Evolutionary conservation across 305 asterid species (phyloP).

Genomic region (Coffea humblotiana): DNA sequence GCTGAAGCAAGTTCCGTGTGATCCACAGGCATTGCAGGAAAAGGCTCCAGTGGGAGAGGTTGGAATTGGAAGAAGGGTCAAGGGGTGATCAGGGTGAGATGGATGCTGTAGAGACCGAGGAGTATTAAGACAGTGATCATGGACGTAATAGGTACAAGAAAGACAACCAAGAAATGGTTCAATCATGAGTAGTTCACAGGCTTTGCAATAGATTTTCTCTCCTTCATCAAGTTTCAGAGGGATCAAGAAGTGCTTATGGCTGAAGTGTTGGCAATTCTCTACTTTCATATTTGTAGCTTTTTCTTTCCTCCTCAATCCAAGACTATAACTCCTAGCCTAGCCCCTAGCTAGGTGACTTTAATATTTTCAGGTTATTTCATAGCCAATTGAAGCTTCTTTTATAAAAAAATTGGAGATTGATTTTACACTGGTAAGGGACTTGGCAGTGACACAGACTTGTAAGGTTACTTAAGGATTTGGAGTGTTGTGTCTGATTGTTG

Average conservation of each 20-base stretch:
- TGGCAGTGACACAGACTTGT: no score
- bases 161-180: slow-evolving; percentile 30
- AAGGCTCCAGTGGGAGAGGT: slow-evolving; percentile 24
- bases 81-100: slow-evolving; percentile 30
- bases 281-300: neutral
- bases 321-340: no score
- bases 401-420: no score
- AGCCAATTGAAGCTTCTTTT: no score
- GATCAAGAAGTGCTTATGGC: slow-evolving; percentile 29
- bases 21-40: slow-evolving; percentile 28
- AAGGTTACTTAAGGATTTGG: no score
- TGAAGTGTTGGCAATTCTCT: slow-evolving; percentile 10
- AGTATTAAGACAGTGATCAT: slow-evolving; percentile 23
- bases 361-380: no score
- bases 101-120: slow-evolving; percentile 33
- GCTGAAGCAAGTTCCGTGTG: slow-evolving; percentile 21
- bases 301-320: neutral
- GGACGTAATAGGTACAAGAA: slow-evolving; percentile 30
- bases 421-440: no score
- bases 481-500: no score
- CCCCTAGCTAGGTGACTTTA: no score
- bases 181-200: slow-evolving; percentile 17
- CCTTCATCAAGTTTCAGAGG: slow-evolving; percentile 18
- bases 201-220: slow-evolving; percentile 24
- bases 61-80: slow-evolving; percentile 34